Evolutionary conservation across 768 basidiomycete species (phyloP).

Genomic region (Lyophyllum decastes): DNA sequence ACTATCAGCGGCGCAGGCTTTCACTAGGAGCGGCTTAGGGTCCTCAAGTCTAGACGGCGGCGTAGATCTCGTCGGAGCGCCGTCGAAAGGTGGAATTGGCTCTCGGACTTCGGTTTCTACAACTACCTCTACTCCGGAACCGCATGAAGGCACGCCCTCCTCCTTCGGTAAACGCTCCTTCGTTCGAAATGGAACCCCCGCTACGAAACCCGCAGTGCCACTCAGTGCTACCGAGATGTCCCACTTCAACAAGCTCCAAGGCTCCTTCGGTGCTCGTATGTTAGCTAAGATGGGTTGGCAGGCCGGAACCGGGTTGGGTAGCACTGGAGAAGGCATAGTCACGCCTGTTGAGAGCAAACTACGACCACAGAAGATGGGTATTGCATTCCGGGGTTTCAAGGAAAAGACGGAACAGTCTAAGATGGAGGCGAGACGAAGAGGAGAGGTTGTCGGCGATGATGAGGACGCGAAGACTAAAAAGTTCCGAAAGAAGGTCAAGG

Average conservation of each 20-base stretch:
- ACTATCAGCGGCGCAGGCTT: neutral
- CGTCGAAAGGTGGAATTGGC: conserved; percentile 29
- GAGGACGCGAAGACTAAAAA: conserved; percentile 55
- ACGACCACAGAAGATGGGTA: conserved; percentile 84
- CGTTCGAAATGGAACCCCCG: conserved; percentile 48
- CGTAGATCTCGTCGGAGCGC: conserved; percentile 35
- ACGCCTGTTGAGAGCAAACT: conserved; percentile 84
- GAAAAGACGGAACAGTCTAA: conserved; percentile 88
- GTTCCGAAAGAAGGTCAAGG: conserved; percentile 53
- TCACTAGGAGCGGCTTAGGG: conserved; percentile 28
- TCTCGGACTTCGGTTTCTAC: conserved; percentile 22
- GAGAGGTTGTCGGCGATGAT: conserved; percentile 75
- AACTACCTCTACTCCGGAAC: conserved; percentile 14
- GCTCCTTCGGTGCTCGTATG: conserved; percentile 85
- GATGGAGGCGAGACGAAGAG: conserved; percentile 73
- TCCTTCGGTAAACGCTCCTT: conserved; percentile 48
- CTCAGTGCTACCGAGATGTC: conserved; percentile 66
- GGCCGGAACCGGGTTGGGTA: conserved; percentile 77
- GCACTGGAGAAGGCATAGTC: conserved; percentile 79
- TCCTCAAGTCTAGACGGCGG: conserved; percentile 37
- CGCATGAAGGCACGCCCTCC: conserved; percentile 36
- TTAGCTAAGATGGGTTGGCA: conserved; percentile 97
- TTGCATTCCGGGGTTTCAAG: conserved; percentile 84
- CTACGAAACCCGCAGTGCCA: conserved; percentile 49
- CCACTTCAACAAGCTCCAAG: conserved; percentile 83